Evolutionary conservation across 2,329 filamentous ascomycete species (phyloP), one percentile per base, ranked within the genome.

Genomic region (Trichoderma afroharzianum): DNA sequence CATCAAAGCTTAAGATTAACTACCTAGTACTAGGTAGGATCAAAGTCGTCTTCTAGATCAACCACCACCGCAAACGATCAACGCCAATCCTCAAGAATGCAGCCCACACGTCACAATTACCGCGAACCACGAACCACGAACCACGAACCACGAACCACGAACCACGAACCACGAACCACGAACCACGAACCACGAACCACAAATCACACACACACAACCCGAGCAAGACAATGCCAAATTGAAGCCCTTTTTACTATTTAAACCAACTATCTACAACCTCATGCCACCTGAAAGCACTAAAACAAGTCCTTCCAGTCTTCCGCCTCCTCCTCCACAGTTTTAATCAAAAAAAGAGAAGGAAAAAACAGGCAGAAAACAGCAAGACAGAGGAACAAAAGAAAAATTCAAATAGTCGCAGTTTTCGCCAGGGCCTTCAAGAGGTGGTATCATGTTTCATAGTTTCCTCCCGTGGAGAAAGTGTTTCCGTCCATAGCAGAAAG

Each of bases 361-460:
- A 12, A 28, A 32, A 64, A 57, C 57, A 53, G 32, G 32, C 47
- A 26, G n/a, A 14, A 33, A 21, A 33, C 8, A 68, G 50, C 30
- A 53, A 53, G 47, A 50, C 12, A 69, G 36, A 43, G 39, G 39
- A n/a, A 69, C 57, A 53, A 62, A 69, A 36, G 57, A 18, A 62
- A 68, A 69, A 68, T 59, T 39, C 64, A 47, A 68, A 39, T 50
- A 68, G 57, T 69, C 39, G 57, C 66, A 67, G 50, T 67, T 67
- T 47, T 53, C 55, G 55, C 55, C 33, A 61, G 28, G 66, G 36
- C 36, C n/a, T 53, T 61, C 57, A 50, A 36, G 67, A 58, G 67
- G 67, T 70, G 68, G 68, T 70, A 70, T 70, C 68, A 63, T 70
- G 47, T 63, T 53, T 53, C 68, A 33, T 63, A 57, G 59, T 33